Evolutionary conservation across 495 filamentous ascomycete genomes (phyloP), one percentile per base, ranked within the genome.

Genomic region (Lophium mytilinum): DNA sequence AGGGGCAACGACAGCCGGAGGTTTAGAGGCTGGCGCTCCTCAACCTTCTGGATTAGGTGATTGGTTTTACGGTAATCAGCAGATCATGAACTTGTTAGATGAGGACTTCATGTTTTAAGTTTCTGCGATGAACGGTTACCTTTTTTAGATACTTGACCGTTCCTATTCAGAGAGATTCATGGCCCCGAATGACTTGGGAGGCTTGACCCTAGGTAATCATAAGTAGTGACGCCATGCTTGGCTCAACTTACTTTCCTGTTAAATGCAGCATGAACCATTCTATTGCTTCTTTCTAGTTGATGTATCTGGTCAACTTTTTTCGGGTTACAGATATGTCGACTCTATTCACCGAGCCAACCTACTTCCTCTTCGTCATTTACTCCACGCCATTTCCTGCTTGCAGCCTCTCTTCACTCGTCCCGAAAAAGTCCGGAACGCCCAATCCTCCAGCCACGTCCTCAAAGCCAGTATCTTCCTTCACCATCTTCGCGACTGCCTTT

Each of bases 401-500:
- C 37, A 55, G 2, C 17, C 53, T 35, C 41, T 39, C 43, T 12
- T 41, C 33, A 17, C 46, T 50, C 4, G 43, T 49, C 18, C 45
- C 45, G 33, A 49, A 50, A 9, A 34, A 56, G 1, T 21, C 46
- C 6, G 46, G 53, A n/a, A 55, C 33, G 6, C 41, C 53, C 15
- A 47, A 37, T 43, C 37, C 42, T 30, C 19, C 15, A 21, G 36
- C 41, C 11, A 48, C 48, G 14, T 80, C 69, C 55, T 75, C 69
- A 55, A 74, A 77, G 0, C 47, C 34, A 9, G 63, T 40, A 0
- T 66, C 66, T 0, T 62, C 56, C 9, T 41, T 33, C 9, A 80
- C 54, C 74, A 83, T 80, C 45, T 69, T 66, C 15, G 73, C 74
- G 40, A 83, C 63, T 2, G 71, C 76, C 49, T 71, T 72, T 9